phyloP scores from a whole-genome alignment of 208 protist species.

The Borovskyia barvae region DNA sequence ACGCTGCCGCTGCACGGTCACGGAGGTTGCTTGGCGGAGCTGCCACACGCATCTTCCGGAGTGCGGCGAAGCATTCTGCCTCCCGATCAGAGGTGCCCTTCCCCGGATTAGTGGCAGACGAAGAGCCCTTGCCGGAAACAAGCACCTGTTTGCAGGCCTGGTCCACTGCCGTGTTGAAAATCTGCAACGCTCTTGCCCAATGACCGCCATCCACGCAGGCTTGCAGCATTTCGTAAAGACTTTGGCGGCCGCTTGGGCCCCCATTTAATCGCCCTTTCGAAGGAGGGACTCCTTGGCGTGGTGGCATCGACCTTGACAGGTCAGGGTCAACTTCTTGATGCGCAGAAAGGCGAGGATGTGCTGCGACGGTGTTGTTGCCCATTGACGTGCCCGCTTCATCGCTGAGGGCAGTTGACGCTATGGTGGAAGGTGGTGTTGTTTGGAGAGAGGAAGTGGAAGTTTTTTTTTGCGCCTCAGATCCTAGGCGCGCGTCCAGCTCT shows the following conservation, averaged over 20 bases:
- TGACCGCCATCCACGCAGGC: constrained; percentile 62
- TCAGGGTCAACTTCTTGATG: too few species aligned
- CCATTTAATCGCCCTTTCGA: not conserved
- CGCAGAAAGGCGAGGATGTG: too few species aligned
- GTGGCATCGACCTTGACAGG: too few species aligned
- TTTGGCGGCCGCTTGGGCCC: constrained; percentile 20
- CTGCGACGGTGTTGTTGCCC: too few species aligned
- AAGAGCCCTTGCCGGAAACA: not conserved
- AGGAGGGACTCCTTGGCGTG: too few species aligned
- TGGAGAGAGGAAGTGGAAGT: not conserved
- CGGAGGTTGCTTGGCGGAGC: constrained; percentile 15
- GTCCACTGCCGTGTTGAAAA: constrained; percentile 53
- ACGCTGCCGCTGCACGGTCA: not conserved
- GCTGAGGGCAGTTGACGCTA: too few species aligned
- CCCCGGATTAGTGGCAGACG: not conserved
- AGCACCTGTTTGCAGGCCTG: constrained; percentile 22
- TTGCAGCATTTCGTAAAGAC: constrained; percentile 54
- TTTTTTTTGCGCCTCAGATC: not conserved
- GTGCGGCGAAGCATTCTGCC: constrained; percentile 28
- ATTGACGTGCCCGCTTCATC: too few species aligned
- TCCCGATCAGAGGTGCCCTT: constrained; percentile 4
- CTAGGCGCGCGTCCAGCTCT: constrained; percentile 1
- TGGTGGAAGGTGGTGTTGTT: not conserved
- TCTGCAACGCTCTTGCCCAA: constrained; percentile 45
- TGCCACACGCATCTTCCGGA: constrained; percentile 34